phyloP scores from a whole-genome alignment of 768 basidiomycete species.

The Neoboletus subvelutipes region DNA sequence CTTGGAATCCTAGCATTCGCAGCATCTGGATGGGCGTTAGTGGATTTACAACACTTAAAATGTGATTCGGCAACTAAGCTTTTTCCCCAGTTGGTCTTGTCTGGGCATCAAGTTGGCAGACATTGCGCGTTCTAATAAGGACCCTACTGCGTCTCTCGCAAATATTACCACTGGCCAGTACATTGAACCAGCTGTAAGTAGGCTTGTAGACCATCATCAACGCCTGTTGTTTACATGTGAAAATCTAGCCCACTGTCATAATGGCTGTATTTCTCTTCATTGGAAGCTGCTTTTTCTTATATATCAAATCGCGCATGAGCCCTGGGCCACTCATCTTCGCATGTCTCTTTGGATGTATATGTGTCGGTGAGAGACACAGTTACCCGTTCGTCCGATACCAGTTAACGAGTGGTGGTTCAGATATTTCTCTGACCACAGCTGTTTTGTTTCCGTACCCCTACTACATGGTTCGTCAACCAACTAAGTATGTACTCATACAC shows the following conservation, averaged over 20 bases:
- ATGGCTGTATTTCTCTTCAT: slow-evolving; percentile 62
- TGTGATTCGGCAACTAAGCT: neutral
- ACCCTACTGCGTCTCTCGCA: slow-evolving; percentile 37
- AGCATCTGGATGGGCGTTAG: slow-evolving; percentile 58
- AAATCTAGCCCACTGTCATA: slow-evolving; percentile 53
- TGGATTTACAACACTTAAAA: slow-evolving; percentile 5
- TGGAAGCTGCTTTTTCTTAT: slow-evolving; percentile 57
- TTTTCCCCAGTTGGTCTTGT: slow-evolving; percentile 56
- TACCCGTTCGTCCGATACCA: neutral
- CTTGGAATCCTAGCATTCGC: slow-evolving; percentile 51
- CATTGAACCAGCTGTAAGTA: slow-evolving; percentile 48
- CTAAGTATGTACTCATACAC: neutral
- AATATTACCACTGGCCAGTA: slow-evolving; percentile 52
- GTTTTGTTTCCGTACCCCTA: slow-evolving; percentile 64
- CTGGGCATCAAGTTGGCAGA: slow-evolving; percentile 64
- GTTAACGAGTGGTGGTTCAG: slow-evolving; percentile 32
- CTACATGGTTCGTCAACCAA: slow-evolving; percentile 42
- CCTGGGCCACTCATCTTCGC: slow-evolving; percentile 65
- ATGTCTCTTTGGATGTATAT: slow-evolving; percentile 57
- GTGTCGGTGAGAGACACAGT: slow-evolving; percentile 42
- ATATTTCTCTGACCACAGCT: slow-evolving; percentile 57
- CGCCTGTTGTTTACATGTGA: neutral
- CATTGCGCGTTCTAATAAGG: slow-evolving; percentile 47
- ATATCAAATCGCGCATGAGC: slow-evolving; percentile 56
- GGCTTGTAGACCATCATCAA: neutral